Percentiles rank a stretch among this genome's conserved stretches.
Conservation (phyloP, 2,329 filamentous ascomycete species). For the Simplicillium sp. region DNA sequence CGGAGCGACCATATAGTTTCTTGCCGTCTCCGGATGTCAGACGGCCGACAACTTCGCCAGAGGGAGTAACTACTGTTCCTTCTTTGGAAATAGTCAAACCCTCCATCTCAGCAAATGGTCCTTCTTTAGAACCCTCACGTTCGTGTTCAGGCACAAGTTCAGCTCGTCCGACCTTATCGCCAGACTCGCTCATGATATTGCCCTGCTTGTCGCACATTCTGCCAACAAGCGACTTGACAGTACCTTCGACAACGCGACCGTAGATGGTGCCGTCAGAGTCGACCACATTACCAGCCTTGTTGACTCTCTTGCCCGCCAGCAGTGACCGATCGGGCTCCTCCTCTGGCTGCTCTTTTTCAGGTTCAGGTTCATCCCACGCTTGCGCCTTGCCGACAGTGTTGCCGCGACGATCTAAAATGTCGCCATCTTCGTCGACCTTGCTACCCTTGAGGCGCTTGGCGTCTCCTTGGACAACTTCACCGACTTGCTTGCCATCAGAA, state of each 20-base stretch:
- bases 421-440: constrained; percentile 58
- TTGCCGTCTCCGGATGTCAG: constrained; percentile 64
- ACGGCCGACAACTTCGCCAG: constrained; percentile 63
- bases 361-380: constrained; percentile 48
- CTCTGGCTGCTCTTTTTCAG: constrained; percentile 43
- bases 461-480: constrained; percentile 55
- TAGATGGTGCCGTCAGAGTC: constrained; percentile 45
- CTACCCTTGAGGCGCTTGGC: constrained; percentile 54
- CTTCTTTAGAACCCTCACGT: constrained; percentile 52
- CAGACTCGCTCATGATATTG: constrained; percentile 63
- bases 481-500: constrained; percentile 44
- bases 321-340: constrained; percentile 46
- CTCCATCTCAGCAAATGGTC: constrained; percentile 57
- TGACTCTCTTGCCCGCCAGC: constrained; percentile 60
- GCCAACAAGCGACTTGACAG: constrained; percentile 52
- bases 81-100: constrained; percentile 60
- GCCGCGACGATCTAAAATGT: constrained; percentile 57
- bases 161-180: constrained; percentile 57
- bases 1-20: constrained; percentile 59
- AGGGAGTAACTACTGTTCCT: constrained; percentile 55
- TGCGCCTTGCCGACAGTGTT: constrained; percentile 60
- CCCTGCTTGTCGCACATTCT: constrained; percentile 65
- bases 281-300: constrained; percentile 58
- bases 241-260: constrained; percentile 59
- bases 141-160: constrained; percentile 61